Evolutionary conservation across 179 eudicot genomes (phyloP).

Genomic region (Silene noctiflora): DNA sequence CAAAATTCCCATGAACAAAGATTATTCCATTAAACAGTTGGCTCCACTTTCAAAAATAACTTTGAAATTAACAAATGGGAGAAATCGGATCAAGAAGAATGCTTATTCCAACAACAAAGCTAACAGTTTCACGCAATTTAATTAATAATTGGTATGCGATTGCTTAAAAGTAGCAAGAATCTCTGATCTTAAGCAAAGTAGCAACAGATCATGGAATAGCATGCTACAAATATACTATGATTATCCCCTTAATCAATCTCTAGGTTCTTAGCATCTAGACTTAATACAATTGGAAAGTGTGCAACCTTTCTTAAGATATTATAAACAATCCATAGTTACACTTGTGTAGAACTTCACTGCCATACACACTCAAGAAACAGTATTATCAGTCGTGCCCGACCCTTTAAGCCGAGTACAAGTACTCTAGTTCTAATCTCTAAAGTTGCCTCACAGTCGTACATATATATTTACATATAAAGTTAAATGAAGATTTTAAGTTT

Average conservation of each 20-base stretch:
- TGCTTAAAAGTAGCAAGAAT: neutral
- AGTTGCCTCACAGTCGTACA: neutral
- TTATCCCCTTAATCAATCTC: neutral
- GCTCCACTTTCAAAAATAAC: slow-evolving; percentile 19
- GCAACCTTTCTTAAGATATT: slow-evolving; percentile 1
- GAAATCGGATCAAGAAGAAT: slow-evolving; percentile 3
- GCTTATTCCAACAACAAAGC: slow-evolving; percentile 12
- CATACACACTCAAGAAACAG: neutral
- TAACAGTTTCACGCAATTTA: slow-evolving; percentile 8
- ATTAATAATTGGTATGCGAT: slow-evolving; percentile 6
- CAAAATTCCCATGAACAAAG: slow-evolving; percentile 11
- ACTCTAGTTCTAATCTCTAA: neutral
- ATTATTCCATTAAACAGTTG: slow-evolving; percentile 17
- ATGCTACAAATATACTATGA: slow-evolving; percentile 9
- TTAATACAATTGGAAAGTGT: neutral
- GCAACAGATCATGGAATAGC: slow-evolving; percentile 17
- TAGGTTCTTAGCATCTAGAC: slow-evolving; percentile 17
- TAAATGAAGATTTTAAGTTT: too few relatives aligned
- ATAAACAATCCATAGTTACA: neutral
- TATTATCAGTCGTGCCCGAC: neutral
- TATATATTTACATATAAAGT: too few relatives aligned
- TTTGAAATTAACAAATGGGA: slow-evolving; percentile 14
- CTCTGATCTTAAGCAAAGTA: neutral
- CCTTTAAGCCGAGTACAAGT: neutral
- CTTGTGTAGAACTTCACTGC: too few relatives aligned